These are phyloP conservation scores for Kodamaea suecica DNA, from an alignment of 1,139 yeast genomes.

Conservation along the genomic window DNA sequence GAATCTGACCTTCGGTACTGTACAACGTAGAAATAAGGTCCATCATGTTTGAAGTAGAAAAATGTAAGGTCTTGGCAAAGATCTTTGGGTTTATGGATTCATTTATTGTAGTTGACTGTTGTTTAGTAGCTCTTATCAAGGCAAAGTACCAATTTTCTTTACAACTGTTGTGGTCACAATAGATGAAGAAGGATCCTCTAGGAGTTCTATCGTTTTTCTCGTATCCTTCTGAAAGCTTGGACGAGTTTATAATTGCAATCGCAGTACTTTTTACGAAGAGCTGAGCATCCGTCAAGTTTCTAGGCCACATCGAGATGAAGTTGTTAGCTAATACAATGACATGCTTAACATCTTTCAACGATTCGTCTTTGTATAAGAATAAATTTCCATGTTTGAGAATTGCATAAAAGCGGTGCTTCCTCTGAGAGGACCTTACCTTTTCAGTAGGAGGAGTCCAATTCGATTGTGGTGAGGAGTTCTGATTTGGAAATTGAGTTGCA, in stretches of 20 bases:
- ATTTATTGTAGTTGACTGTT: conserved; percentile 24
- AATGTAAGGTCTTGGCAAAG: conserved; percentile 72
- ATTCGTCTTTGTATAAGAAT: conserved; percentile 71
- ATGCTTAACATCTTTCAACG: conserved; percentile 65
- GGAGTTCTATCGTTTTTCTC: conserved; percentile 29
- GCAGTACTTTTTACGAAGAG: conserved; percentile 78
- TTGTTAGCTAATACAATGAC: conserved; percentile 74
- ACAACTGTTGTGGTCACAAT: conserved; percentile 71
- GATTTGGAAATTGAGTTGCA: too few relatives aligned
- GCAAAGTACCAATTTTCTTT: conserved; percentile 94
- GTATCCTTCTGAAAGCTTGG: conserved; percentile 8
- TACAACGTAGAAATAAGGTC: conserved; percentile 72
- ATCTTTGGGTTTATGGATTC: conserved; percentile 28
- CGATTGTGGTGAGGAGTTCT: too few relatives aligned
- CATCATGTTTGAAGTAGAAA: conserved; percentile 67
- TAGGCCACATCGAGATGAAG: conserved; percentile 85
- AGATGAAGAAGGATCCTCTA: conserved; percentile 63
- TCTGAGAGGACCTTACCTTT: conserved; percentile 23
- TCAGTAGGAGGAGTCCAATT: conserved; percentile 8
- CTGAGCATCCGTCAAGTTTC: conserved; percentile 65
- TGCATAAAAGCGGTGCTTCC: conserved; percentile 64
- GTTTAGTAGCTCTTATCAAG: conserved; percentile 72
- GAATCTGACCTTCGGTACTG: conserved; percentile 78
- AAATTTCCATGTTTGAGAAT: conserved; percentile 81
- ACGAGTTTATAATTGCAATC: conserved; percentile 56